Conservation (phyloP, 1,284 basidiomycete genomes). For the Coniophora puteana region DNA sequence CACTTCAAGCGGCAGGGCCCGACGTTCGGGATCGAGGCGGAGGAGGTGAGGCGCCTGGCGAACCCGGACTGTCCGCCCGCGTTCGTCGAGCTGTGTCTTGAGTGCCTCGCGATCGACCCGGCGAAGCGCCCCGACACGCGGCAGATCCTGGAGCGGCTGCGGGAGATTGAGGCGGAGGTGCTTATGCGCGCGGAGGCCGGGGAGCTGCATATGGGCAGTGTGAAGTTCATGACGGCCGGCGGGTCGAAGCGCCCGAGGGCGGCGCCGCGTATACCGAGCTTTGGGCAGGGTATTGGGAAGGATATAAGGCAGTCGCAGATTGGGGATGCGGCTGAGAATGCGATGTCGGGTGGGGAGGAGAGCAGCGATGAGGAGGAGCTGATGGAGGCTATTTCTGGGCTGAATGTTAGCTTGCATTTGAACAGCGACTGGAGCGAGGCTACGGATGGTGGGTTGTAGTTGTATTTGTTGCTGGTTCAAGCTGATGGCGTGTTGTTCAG, state of each 20-base stretch:
- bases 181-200: slow-evolving; percentile 64
- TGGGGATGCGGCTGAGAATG: slow-evolving; percentile 19
- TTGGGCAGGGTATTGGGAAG: slow-evolving; percentile 70
- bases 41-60: slow-evolving; percentile 70
- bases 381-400: slow-evolving; percentile 56
- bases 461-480: slow-evolving; percentile 10
- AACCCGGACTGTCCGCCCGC: slow-evolving; percentile 76
- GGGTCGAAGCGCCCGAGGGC: slow-evolving; percentile 53
- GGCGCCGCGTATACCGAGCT: slow-evolving; percentile 80
- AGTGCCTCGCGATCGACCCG: slow-evolving; percentile 75
- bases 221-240: slow-evolving; percentile 71
- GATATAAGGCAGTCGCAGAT: slow-evolving; percentile 37
- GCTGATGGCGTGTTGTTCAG: slow-evolving; percentile 22
- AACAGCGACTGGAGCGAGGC: slow-evolving; percentile 46
- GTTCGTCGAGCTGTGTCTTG: slow-evolving; percentile 76
- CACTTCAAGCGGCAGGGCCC: slow-evolving; percentile 81
- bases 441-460: slow-evolving; percentile 31
- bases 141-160: slow-evolving; percentile 70
- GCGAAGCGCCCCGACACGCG: slow-evolving; percentile 72
- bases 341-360: slow-evolving; percentile 45
- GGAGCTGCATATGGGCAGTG: slow-evolving; percentile 80
- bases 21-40: slow-evolving; percentile 71
- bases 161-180: slow-evolving; percentile 79
- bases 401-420: slow-evolving; percentile 47
- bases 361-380: slow-evolving; percentile 65